Base-by-base conservation (phyloP, 2,329 filamentous ascomycete genomes). In the Ophiosphaerella korrae region DNA sequence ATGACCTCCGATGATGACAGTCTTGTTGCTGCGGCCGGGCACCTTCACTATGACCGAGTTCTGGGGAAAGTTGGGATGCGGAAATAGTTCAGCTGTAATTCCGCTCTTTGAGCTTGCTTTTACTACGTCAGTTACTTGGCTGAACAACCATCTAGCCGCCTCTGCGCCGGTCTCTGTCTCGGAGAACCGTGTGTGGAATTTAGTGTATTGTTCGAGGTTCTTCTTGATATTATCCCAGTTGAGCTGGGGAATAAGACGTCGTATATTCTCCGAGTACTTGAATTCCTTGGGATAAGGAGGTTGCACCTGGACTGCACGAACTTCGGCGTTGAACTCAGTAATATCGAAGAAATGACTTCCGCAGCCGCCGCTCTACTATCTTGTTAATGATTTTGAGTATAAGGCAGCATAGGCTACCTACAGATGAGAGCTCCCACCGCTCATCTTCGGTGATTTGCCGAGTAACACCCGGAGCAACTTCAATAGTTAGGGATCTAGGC, bases 361-460 rank as follows among this genome's bases (percentile, higher is more conserved):
- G 14, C 57, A 60, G 7, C 53, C 55, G 7, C 57, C 60, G 24
- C 48, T 53, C 60, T 63, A 31, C 5, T 12, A 12, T 23, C 0
- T 9, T 6, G 23, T 53, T 14, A 53, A 42, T 18, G 32, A 12
- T 6, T 21, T 12, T 12, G 18, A 24, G 5, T 5, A 7, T n/a
- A 24, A 8, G 34, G 5, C 12, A 3, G 1, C n/a, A 5, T 33
- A 3, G 21, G 23, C 11, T 3, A 18, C 52, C 16, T 43, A 93
- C 90, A 62, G 90, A 81, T 68, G 88, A 86, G 60, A 96, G 78
- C 72, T 87, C 85, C 90, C 91, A 96, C 77, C 96, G 96, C 77
- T 96, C 86, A 18, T 95, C 89, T 66, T 97, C 92, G 0, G 89
- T 94, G 23, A 96, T 88, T 88, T 89, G 92, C 79, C 82, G 79